Evolutionary conservation across 2,329 filamentous ascomycete species (phyloP), one percentile per base, ranked within the genome.

Genomic region (Fusarium redolens): DNA sequence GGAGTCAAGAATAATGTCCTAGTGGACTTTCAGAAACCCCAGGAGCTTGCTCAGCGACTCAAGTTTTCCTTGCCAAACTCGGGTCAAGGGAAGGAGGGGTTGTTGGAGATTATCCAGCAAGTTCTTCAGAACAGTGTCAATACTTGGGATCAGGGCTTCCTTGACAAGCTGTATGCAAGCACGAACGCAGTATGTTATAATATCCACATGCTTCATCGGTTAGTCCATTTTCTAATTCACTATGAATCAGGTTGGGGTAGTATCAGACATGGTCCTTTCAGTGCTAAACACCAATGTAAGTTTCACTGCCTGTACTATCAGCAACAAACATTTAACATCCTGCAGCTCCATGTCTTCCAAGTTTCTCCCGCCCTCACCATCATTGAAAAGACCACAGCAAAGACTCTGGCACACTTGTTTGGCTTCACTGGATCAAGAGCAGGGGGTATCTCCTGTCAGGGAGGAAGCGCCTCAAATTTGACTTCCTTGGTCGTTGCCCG

Each of bases 121-220:
- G 86, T 98, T 25, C 86, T 98, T 45, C 87, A 89, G 72, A 95
- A 97, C 82, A 96, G 93, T 78, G 96, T 98, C 79, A 99, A 99
- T 83, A 98, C 96, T n/a, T 98, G 95, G 93, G 93, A 97, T 78
- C 95, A 97, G 82, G 96, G 96, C 15, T 99, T 98, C 82, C 84
- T 98, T 78, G 95, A 98, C 83, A 98, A 99, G 84, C 86, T 98
- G 22, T 98, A 98, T 82, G 90, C 93, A n/a, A 92, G 92, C 72
- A 97, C 94, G 43, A 96, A 96, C 79, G 92, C 96, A 45, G 91
- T 92, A 79, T 68, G 88, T 82, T 20, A 22, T 13, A 5, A 12
- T 40, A 10, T 18, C 18, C 30, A 20, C 43, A 14, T 15, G 12
- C 14, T 40, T 11, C 44, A 12, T 37, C 30, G 38, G 17, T 31